Percentiles rank a stretch among this genome's conserved stretches.
Conservation (phyloP, 2,329 filamentous ascomycete genomes). For the Plectosphaerella cucumerina region DNA sequence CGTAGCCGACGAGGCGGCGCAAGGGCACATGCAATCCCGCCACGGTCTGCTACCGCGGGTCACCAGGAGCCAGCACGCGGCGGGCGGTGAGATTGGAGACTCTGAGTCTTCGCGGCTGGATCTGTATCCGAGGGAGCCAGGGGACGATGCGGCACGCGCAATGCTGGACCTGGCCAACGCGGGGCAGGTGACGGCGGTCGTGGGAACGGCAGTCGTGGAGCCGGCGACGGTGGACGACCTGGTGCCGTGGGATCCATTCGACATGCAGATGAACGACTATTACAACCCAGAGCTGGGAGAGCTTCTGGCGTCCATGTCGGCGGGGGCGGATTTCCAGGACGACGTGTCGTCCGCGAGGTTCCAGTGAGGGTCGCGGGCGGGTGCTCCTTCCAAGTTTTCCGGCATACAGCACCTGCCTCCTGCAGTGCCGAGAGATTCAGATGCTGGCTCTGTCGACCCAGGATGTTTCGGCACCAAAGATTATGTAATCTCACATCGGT, state of each 20-base stretch:
- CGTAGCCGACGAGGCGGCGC: neutral
- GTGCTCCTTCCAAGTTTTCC: too few species aligned
- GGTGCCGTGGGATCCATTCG: constrained; percentile 3
- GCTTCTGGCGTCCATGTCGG: neutral
- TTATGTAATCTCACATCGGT: too few species aligned
- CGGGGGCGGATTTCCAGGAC: neutral
- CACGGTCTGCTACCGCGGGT: neutral
- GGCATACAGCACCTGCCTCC: too few species aligned
- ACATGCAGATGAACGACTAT: constrained; percentile 5
- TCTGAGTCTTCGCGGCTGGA: neutral
- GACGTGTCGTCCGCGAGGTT: too few species aligned
- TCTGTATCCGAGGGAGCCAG: neutral
- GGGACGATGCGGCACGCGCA: neutral
- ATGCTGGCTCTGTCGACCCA: too few species aligned
- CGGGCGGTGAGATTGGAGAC: neutral
- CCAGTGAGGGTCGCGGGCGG: too few species aligned
- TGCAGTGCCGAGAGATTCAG: too few species aligned
- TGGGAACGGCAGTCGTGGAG: neutral
- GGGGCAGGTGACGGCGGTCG: neutral
- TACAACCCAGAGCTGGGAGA: constrained; percentile 3
- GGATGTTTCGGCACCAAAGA: too few species aligned
- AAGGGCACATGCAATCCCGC: neutral
- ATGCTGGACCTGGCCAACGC: neutral
- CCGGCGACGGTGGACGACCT: neutral
- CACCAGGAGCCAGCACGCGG: neutral